These are phyloP conservation scores for Triticum timopheevii DNA, from an alignment of 176 grass and related monocot genomes.

Conservation along the genomic window DNA sequence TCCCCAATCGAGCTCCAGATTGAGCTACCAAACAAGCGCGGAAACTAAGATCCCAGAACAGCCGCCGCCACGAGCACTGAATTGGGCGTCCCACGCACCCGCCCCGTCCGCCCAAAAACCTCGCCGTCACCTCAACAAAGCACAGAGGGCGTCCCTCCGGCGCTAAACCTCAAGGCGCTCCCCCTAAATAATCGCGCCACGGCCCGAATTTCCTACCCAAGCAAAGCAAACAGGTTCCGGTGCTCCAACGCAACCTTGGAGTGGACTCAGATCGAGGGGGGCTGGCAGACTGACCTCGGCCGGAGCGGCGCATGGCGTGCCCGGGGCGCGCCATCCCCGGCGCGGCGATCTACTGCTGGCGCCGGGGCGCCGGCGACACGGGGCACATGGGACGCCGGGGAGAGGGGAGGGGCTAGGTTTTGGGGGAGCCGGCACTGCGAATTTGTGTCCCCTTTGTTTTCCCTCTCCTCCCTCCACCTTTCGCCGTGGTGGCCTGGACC, in stretches of 20 bases:
- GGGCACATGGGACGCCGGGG: slow-evolving; percentile 23
- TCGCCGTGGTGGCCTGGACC: slow-evolving; percentile 28
- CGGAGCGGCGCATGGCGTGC: background rate
- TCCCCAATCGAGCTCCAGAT: background rate
- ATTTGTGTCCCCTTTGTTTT: background rate
- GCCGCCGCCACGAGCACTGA: background rate
- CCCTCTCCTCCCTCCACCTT: background rate
- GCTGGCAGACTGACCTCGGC: slow-evolving; percentile 18
- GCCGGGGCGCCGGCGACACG: slow-evolving; percentile 15
- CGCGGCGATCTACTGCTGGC: background rate
- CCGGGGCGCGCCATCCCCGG: slow-evolving; percentile 29
- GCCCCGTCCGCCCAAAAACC: background rate
- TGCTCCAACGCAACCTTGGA: background rate
- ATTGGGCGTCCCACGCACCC: background rate
- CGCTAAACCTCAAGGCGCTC: background rate
- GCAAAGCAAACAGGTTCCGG: background rate
- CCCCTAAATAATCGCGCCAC: background rate
- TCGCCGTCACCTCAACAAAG: background rate
- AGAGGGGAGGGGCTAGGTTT: slow-evolving; percentile 26
- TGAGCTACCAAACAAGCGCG: background rate
- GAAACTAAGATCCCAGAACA: slow-evolving; percentile 21
- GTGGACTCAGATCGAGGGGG: slow-evolving; percentile 26
- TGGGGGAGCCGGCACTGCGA: background rate
- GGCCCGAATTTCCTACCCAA: background rate
- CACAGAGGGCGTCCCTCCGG: background rate